Evolutionary conservation across 192 early-diverging fungal species (phyloP), one percentile per base, ranked within the genome.

Genomic region (Linnemannia exigua): DNA sequence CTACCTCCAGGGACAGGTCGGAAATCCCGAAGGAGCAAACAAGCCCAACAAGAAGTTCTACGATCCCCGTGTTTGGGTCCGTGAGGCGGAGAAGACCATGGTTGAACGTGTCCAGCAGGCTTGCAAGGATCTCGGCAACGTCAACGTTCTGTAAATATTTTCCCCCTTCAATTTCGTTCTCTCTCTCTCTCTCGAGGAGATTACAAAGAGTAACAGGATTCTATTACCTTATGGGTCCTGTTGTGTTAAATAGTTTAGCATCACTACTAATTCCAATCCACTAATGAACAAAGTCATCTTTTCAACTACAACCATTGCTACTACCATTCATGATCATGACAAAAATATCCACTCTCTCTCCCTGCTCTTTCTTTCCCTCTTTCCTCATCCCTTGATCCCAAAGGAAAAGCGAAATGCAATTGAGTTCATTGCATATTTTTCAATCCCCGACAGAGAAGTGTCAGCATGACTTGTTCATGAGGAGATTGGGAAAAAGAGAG

Each of bases 31-130:
- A 70, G 97, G 96, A 86, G 91, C 90, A n/a, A 92, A 92, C 89
- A 97, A 97, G 91, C 97, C 97, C 90, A 98, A 98, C 93, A 98
- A 98, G 95, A 98, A 98, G 92, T 96, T 93, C 92, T 98, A 98
- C 91, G 97, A 98, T 88, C 97, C 97, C 47, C 95, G 97, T 88
- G 95, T 95, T 82, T 98, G 92, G 83, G 86, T 98, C 81, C 96
- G 97, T 77, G 92, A 95, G 84, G 93, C 93, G 79, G 97, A 98
- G 88, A 95, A 97, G 93, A 89, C 87, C 81, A 95, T 98, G 95
- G 90, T 87, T 88, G 90, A 89, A 73, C 96, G 97, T 90, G 94
- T 95, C 70, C 86, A 94, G 87, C 85, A 95, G 87, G 96, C 95
- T 76, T 95, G 95, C 90, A 69, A 79, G n/a, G 93, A 97, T 84